These are phyloP conservation scores for Cyclanthera cordifolia DNA, from an alignment of 306 rosid species.

Conservation along the genomic window DNA sequence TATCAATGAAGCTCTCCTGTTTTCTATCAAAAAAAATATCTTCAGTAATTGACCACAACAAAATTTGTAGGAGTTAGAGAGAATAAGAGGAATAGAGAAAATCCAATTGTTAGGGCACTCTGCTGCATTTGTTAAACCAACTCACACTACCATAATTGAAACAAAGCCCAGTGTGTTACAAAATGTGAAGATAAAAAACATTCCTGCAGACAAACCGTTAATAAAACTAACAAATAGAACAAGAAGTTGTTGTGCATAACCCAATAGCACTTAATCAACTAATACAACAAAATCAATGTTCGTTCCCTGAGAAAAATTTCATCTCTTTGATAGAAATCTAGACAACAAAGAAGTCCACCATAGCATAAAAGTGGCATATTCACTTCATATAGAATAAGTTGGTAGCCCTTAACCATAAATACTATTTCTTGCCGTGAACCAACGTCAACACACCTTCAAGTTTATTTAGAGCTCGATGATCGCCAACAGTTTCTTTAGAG, in stretches of 20 bases:
- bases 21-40: not conserved
- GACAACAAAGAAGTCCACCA: not conserved
- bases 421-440: too few species aligned
- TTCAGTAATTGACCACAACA: conserved; percentile 5
- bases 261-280: not conserved
- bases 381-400: not conserved
- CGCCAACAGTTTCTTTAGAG: conserved; percentile 5
- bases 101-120: conserved; percentile 1
- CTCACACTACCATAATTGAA: not conserved
- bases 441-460: not conserved
- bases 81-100: not conserved
- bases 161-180: conserved; percentile 14
- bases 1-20: too few species aligned
- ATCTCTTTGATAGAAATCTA: conserved; percentile 1
- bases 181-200: conserved; percentile 18
- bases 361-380: not conserved
- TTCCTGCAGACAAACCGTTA: conserved; percentile 13
- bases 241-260: not conserved
- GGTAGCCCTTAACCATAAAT: not conserved
- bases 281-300: not conserved
- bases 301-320: not conserved
- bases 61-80: not conserved
- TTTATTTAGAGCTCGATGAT: not conserved
- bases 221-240: conserved; percentile 12
- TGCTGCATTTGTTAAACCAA: not conserved